Evolutionary conservation across 176 grass and related monocot species (phyloP), one percentile per base, ranked within the genome.

Genomic region (Eragrostis curvula): DNA sequence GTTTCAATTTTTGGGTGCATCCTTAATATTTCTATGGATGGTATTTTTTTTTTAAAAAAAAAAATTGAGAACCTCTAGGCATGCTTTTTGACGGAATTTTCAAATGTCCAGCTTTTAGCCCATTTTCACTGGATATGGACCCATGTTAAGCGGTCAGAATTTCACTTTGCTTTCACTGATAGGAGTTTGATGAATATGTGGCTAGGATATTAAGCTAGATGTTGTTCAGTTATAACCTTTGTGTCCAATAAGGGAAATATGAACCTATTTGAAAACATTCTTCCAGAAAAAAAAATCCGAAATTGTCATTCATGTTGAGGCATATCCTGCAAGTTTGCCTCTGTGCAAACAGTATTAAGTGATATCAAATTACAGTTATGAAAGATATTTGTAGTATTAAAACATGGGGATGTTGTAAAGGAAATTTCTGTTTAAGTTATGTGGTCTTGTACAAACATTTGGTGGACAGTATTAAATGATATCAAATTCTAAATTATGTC

Each of bases 361-460:
- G 74, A 58, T 80, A 68, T 55, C 51, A 59, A 25, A 52, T 58
- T 49, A 57, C 36, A 47, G 8, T 53, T 58, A 49, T 30, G 20
- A 39, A 40, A 6, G 11, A 39, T 23, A 1, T 28, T 30, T 47
- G 5, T 40, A 73, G 53, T 64, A 48, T 41, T 47, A 20, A 83
- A 64, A 83, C 24, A 60, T 63, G 29, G 12, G 13, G 6, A 3
- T 23, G 20, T 64, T 61, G 20, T 50, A 73, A 66, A 73, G 24
- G 39, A 1, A 85, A 49, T 71, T 66, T 66, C 23, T 86, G 6
- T 12, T 53, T 53, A 50, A 73, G 42, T 9, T 46, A 17, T 70
- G 55, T 5, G 73, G 59, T 12, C 28, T 7, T 69, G 17, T 71
- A 8, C 32, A 36, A 36, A 36, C 32, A 36, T 36, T 36, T 2